Evolutionary conservation across 352 stramenopile genomes (phyloP), one percentile per base, ranked within the genome.

Genomic region (Globisporangium acanthophoron): DNA sequence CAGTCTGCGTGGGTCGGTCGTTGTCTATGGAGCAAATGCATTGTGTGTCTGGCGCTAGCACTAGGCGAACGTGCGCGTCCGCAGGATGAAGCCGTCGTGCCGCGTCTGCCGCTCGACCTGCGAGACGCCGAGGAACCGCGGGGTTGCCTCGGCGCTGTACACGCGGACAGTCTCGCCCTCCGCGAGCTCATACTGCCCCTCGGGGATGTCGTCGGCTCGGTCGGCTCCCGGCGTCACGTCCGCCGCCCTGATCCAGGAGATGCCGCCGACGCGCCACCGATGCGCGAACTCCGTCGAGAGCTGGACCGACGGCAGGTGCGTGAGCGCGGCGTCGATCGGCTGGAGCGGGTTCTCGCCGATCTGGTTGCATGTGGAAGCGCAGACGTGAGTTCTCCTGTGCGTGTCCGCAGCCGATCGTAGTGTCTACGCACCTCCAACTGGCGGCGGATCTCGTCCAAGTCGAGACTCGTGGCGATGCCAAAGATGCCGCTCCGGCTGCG

Each of bases 401-500:
- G 18, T 9, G 15, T 15, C 20, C 3, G 27, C 16, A n/a, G 37
- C 33, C 9, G 33, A 37, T 37, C 33, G 43, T 7, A 29, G 4
- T 43, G 3, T 13, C 37, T n/a, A 54, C 56, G 20, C 67, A 88
- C 71, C 71, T 83, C 59, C 33, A 78, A 39, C 47, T 59, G 62
- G 1, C 33, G 58, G 66, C 73, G 64, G 58, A 91, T 67, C 49
- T 80, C 56, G 27, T 91, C 84, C 40, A 92, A 77, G 13, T 63
- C 64, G 13, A 80, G 52, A 54, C 81, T 94, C 18, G 79, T 61
- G 16, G 62, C 62, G 41, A 90, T 58, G 3, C 54, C 60, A 51
- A 91, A 92, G 3, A 59, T 70, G 12, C 84, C 82, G 51, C 78
- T 92, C 45, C 75, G 74, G 45, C 71, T 90, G 21, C 84, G 73